Evolutionary conservation across 306 rosid genomes (phyloP).

Genomic region (Vigna angularis): DNA sequence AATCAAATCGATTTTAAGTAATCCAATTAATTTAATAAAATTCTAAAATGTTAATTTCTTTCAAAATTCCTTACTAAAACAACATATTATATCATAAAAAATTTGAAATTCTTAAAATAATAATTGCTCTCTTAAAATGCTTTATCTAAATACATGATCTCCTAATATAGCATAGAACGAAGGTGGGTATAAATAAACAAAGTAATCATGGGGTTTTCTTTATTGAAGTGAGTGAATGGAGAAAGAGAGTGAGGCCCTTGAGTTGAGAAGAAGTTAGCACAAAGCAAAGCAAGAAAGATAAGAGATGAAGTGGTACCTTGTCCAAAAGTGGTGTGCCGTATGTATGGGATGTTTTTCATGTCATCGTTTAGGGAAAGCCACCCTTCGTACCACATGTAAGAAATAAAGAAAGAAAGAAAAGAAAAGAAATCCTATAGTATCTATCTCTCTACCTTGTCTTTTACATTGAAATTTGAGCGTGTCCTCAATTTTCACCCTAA

Average conservation of each 20-base stretch:
- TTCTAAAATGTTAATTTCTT: too few relatives aligned
- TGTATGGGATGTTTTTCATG: slow-evolving; percentile 50
- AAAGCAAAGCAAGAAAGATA: slow-evolving; percentile 14
- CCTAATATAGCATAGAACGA: not conserved
- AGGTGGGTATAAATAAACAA: not conserved
- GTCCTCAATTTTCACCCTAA: slow-evolving; percentile 21
- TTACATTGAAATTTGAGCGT: slow-evolving; percentile 44
- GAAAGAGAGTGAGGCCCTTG: slow-evolving; percentile 11
- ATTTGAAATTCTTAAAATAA: too few relatives aligned
- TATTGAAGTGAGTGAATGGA: slow-evolving; percentile 39
- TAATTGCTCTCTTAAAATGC: too few relatives aligned
- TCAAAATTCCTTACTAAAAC: too few relatives aligned
- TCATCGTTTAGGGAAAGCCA: slow-evolving; percentile 49
- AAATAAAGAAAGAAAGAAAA: slow-evolving; percentile 7
- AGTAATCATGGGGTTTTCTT: not conserved
- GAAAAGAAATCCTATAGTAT: slow-evolving; percentile 41
- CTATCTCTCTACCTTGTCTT: slow-evolving; percentile 17
- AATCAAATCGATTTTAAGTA: too few relatives aligned
- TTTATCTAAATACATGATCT: too few relatives aligned
- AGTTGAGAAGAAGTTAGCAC: slow-evolving; percentile 12
- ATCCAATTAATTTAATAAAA: too few relatives aligned
- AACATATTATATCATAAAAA: too few relatives aligned
- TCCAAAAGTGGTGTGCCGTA: slow-evolving; percentile 50
- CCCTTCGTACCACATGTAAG: slow-evolving; percentile 38
- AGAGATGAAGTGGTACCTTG: slow-evolving; percentile 25